Conservation (phyloP, 2,329 filamentous ascomycete genomes). For the Coniochaeta pulveracea region DNA sequence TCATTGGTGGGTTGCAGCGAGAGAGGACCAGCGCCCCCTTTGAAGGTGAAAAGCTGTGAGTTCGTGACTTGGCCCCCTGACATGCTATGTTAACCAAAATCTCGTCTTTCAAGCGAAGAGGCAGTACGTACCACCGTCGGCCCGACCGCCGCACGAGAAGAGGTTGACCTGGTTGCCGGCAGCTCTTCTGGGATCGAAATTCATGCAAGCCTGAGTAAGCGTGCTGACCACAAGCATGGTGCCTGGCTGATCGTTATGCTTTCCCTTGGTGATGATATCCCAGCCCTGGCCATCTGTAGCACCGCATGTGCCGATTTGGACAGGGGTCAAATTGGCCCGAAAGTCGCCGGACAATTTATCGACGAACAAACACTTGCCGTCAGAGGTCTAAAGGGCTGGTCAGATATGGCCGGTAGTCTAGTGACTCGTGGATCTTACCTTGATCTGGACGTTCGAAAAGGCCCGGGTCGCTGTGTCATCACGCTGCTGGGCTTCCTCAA, state of each 20-base stretch:
- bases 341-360: conserved; percentile 35
- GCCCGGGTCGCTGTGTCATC: conserved; percentile 31
- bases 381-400: conserved; percentile 19
- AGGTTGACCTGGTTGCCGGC: conserved; percentile 40
- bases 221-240: conserved; percentile 43
- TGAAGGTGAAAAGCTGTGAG: conserved; percentile 40
- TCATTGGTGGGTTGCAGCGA: conserved; percentile 32
- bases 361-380: conserved; percentile 33
- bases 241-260: conserved; percentile 34
- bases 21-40: conserved; percentile 27
- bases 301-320: conserved; percentile 31
- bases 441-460: conserved; percentile 31
- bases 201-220: conserved; percentile 45
- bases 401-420: conserved; percentile 4
- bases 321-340: conserved; percentile 32
- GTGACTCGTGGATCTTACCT: conserved; percentile 10
- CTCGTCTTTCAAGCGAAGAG: neutral
- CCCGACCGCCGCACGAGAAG: conserved; percentile 47
- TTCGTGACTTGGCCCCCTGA: conserved; percentile 33
- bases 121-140: conserved; percentile 30
- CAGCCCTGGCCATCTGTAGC: conserved; percentile 30
- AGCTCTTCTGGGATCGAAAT: conserved; percentile 40
- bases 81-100: conserved; percentile 5
- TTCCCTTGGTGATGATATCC: conserved; percentile 36
- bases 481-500: conserved; percentile 31